Evolutionary conservation across 257 asterid genomes (phyloP).

Genomic region (Penstemon eatonii): DNA sequence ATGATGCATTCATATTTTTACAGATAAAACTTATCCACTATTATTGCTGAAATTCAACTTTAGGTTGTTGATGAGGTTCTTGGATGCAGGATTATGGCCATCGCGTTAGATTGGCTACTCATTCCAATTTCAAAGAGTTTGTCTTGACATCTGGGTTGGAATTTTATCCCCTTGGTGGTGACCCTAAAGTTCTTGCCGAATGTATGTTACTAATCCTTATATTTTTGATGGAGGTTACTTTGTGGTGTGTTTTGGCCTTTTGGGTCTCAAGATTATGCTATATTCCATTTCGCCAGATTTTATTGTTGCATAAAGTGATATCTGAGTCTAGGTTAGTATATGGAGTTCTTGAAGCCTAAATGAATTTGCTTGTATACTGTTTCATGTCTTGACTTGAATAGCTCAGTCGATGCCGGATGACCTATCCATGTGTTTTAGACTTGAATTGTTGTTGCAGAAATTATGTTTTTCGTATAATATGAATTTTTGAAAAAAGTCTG

Average conservation of each 20-base stretch:
- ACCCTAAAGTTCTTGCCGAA: constrained; percentile 95
- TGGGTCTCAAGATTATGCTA: constrained; percentile 22
- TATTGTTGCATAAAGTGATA: too few species aligned
- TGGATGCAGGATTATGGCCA: constrained; percentile 92
- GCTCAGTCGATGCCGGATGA: too few species aligned
- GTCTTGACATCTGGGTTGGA: constrained; percentile 94
- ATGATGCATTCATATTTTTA: constrained; percentile 1
- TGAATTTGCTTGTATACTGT: too few species aligned
- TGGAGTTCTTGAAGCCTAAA: too few species aligned
- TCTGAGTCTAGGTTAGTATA: too few species aligned
- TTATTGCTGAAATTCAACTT: constrained; percentile 11
- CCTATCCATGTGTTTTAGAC: neutral
- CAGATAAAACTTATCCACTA: neutral
- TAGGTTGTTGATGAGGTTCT: constrained; percentile 33
- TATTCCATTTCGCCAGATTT: neutral
- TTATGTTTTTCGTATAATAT: neutral
- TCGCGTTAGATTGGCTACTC: constrained; percentile 94
- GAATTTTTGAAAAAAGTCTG: too few species aligned
- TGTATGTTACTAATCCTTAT: constrained; percentile 53
- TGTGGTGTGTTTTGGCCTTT: neutral
- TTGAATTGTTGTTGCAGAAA: neutral
- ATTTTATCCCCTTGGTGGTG: constrained; percentile 96
- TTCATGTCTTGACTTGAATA: too few species aligned
- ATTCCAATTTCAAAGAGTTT: constrained; percentile 93
- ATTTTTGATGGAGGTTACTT: constrained; percentile 1